A percentile compares a stretch with the other conserved stretches of the same genome.
Evolutionary conservation across 768 basidiomycete species (phyloP).

Genomic region (Rhizopogon salebrosus): DNA sequence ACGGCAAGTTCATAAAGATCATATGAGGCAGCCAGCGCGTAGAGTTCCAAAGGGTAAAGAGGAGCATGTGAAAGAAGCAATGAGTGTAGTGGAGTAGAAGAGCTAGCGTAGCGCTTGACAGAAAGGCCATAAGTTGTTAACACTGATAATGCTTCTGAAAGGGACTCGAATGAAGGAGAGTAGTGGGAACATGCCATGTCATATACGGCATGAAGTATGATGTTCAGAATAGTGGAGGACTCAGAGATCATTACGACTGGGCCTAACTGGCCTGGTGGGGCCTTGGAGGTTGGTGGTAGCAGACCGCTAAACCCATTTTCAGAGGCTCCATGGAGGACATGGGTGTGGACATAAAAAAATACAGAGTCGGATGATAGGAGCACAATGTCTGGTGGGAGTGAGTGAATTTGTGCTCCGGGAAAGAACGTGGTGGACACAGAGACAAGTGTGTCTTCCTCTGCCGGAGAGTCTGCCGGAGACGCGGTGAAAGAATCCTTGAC

Average conservation of each 20-base stretch:
- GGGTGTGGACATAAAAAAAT: slow-evolving; percentile 77
- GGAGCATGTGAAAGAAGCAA: slow-evolving; percentile 66
- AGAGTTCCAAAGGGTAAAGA: slow-evolving; percentile 63
- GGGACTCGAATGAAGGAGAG: slow-evolving; percentile 57
- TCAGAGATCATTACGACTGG: slow-evolving; percentile 59
- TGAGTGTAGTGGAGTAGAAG: slow-evolving; percentile 51
- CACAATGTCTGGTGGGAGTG: slow-evolving; percentile 56
- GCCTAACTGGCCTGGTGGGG: slow-evolving; percentile 38
- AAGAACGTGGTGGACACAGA: slow-evolving; percentile 83
- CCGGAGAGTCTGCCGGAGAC: slow-evolving; percentile 26
- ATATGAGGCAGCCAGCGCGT: slow-evolving; percentile 62
- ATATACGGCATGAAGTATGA: slow-evolving; percentile 70
- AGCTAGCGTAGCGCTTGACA: slow-evolving; percentile 40
- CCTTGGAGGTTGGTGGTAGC: slow-evolving; percentile 39
- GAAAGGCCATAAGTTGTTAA: slow-evolving; percentile 58
- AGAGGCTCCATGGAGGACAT: slow-evolving; percentile 54
- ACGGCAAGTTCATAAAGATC: slow-evolving; percentile 73
- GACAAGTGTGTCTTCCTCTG: slow-evolving; percentile 47
- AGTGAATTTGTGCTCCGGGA: slow-evolving; percentile 57
- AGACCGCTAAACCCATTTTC: slow-evolving; percentile 58
- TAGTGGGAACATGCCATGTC: slow-evolving; percentile 71
- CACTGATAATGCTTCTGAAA: slow-evolving; percentile 51
- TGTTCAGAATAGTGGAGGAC: slow-evolving; percentile 57
- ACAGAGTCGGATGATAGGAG: slow-evolving; percentile 71
- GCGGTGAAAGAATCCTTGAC: slow-evolving; percentile 29